Evolutionary conservation across 2,329 filamentous ascomycete genomes (phyloP).

Genomic region (Ustulina deusta): DNA sequence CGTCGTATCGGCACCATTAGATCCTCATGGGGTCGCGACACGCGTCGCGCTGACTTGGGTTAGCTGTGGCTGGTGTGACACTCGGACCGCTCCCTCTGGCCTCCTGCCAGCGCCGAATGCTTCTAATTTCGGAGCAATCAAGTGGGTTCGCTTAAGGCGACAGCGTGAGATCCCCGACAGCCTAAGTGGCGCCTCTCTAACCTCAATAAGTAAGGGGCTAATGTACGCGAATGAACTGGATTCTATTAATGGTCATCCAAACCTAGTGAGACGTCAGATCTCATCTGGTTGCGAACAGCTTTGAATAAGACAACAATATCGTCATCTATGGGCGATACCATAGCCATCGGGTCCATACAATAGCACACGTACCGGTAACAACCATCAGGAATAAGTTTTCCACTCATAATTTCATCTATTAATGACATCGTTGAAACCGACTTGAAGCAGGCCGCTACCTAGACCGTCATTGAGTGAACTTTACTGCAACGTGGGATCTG

Average conservation of each 20-base stretch:
- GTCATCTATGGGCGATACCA: not conserved
- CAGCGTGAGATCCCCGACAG: not conserved
- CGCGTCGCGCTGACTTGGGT: not conserved
- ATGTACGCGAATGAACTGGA: not conserved
- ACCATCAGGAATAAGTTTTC: not conserved
- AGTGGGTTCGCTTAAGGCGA: not conserved
- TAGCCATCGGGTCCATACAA: not conserved
- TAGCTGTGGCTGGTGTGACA: conserved; percentile 2
- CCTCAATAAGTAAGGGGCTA: not conserved
- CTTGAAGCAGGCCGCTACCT: not conserved
- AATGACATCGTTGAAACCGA: not conserved
- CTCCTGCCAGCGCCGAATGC: not conserved
- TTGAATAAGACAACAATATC: not conserved
- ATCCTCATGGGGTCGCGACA: not conserved
- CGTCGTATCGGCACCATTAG: not conserved
- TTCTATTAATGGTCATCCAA: not conserved
- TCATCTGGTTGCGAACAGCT: not conserved
- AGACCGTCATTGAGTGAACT: not conserved
- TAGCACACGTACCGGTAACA: not conserved
- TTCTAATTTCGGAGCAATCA: not conserved
- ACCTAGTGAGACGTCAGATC: not conserved
- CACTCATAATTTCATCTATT: not conserved
- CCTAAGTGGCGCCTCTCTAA: not conserved
- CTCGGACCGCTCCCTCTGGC: conserved; percentile 1
- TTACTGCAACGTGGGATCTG: not conserved